Evolutionary conservation across 139 green algal genomes (phyloP), one percentile per base, ranked within the genome.

Genomic region (Asterochloris sp.): DNA sequence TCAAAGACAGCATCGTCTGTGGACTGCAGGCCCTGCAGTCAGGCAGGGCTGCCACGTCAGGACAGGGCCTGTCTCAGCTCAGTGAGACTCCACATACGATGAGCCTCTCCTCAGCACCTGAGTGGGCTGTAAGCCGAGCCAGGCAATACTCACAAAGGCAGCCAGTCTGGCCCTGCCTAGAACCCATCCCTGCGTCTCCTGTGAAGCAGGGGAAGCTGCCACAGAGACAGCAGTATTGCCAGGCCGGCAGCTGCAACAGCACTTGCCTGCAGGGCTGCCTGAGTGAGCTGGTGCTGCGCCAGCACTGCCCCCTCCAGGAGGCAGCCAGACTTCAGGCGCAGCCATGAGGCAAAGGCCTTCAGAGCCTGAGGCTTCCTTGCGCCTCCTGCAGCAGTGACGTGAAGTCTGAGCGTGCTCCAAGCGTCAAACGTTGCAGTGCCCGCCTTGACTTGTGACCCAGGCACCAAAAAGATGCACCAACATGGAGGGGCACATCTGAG

Each of bases 331-430:
- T 80, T 89, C 47, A 98, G 88, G 67, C 85, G 86, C 38, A 98
- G 85, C 95, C 95, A 98, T 9, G 91, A 83, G 13, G 86, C 87
- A 71, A 98, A 96, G 23, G 93, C 93, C 80, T 95, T 87, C 66
- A 98, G 86, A 27, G 92, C 87, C 74, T 87, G 75, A 0, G 60
- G 78, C 68, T 24, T 71, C 14, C 73, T 66, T 11, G 47, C 75
- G n/a, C 68, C 60, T 11, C 67, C 78, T 83, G 78, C 77, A 29
- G 26, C 19, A 47, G 29, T 60, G 47, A 81, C 19, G 62, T 19
- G 67, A 2, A 54, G 15, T 54, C 0, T 77, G 73, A 62, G 47
- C 24, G 54, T 62, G 15, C 28, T 66, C 17, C 14, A 29, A 76
- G 8, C 28, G 28, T 62, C 28, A 71, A 71, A 71, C 10, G 66